Percentiles rank a stretch among this genome's conserved stretches.
These are phyloP conservation scores for Fusarium pseudonygamai DNA, from an alignment of 2,329 filamentous ascomycete genomes.

Conservation along the genomic window DNA sequence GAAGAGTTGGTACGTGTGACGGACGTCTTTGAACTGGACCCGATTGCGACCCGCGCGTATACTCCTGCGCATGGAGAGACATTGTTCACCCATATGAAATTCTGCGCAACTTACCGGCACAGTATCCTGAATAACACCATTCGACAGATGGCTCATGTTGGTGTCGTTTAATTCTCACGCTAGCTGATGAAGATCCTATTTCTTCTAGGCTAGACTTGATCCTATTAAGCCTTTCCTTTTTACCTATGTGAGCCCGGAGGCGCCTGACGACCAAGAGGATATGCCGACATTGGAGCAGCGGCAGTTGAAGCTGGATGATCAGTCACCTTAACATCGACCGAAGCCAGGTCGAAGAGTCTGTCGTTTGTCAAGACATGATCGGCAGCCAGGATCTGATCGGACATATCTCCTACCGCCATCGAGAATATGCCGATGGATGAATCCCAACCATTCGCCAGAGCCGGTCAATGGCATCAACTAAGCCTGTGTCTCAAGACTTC, in stretches of 20 bases:
- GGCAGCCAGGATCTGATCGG: background rate
- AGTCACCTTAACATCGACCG: background rate
- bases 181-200: background rate
- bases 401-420: background rate
- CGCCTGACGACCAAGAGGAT: too few relatives aligned
- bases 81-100: background rate
- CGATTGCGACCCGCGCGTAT: background rate
- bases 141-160: background rate
- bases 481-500: background rate
- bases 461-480: background rate
- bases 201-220: too few relatives aligned
- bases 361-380: background rate
- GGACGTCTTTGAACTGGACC: background rate
- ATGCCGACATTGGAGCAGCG: background rate
- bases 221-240: too few relatives aligned
- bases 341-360: background rate
- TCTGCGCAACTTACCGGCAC: background rate
- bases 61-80: background rate
- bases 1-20: too few relatives aligned
- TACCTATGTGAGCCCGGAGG: too few relatives aligned
- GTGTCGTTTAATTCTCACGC: background rate
- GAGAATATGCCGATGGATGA: background rate
- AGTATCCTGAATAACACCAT: background rate
- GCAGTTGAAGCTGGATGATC: background rate
- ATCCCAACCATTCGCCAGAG: background rate